Conservation (phyloP, 176 grass and related monocot species). For the Puya raimondii region DNA sequence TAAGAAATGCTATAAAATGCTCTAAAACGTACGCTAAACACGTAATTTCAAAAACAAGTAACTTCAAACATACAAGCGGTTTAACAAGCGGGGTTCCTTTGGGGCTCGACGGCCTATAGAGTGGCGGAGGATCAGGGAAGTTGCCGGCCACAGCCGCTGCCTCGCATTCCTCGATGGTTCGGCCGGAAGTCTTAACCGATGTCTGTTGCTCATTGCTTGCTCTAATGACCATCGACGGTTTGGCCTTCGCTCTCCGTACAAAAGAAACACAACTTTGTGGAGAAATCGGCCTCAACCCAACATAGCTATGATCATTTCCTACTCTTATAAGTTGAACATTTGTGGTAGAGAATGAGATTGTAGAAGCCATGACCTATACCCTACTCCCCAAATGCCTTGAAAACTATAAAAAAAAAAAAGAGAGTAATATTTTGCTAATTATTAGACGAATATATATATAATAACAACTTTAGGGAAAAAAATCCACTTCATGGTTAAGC, state of each 20-base stretch:
- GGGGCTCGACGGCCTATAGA: conserved; percentile 46
- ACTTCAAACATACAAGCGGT: conserved; percentile 47
- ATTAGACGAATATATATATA: too few species aligned
- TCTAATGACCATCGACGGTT: conserved; percentile 28
- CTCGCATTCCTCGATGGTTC: conserved; percentile 92
- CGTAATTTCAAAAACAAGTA: background rate
- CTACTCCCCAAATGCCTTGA: background rate
- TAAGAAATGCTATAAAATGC: background rate
- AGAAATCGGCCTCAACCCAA: conserved; percentile 20
- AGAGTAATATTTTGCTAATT: background rate
- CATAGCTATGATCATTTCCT: conserved; percentile 29
- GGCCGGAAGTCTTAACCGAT: conserved; percentile 44
- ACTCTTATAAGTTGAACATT: conserved; percentile 44
- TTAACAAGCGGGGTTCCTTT: conserved; percentile 72
- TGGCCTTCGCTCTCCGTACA: conserved; percentile 1
- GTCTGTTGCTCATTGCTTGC: conserved; percentile 57
- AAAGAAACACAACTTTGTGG: conserved; percentile 23
- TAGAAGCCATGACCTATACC: conserved; percentile 40
- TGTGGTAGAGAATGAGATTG: conserved; percentile 48
- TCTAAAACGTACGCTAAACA: background rate
- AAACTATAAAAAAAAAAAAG: background rate
- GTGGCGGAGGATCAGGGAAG: conserved; percentile 45
- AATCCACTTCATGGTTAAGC: too few species aligned
- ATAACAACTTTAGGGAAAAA: too few species aligned
- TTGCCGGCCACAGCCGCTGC: conserved; percentile 73